Percentiles rank a stretch among this genome's conserved stretches.
Evolutionary conservation across 2,329 filamentous ascomycete genomes (phyloP).

Genomic region (Myotisia sp.): DNA sequence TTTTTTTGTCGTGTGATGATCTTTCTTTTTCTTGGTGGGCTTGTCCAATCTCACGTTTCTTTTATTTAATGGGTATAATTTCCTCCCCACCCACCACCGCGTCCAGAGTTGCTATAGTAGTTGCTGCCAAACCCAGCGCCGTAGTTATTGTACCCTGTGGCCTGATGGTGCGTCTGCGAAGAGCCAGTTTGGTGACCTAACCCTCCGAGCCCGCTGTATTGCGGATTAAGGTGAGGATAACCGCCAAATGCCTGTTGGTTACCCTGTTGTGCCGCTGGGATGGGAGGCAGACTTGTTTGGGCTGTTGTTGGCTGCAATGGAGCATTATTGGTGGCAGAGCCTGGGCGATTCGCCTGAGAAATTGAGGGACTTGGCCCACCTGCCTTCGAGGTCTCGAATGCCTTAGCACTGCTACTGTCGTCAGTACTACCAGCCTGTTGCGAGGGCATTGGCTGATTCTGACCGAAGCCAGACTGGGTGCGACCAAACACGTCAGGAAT

Average conservation of each 20-base stretch:
- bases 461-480: conserved; percentile 42
- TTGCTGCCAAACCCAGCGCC: conserved; percentile 27
- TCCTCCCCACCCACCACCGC: conserved; percentile 32
- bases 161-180: conserved; percentile 28
- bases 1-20: conserved; percentile 1
- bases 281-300: conserved; percentile 40
- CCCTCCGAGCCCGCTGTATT: conserved; percentile 34
- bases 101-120: conserved; percentile 31
- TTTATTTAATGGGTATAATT: conserved; percentile 33
- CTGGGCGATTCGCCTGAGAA: conserved; percentile 48
- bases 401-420: conserved; percentile 37
- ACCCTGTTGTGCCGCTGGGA: conserved; percentile 37
- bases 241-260: conserved; percentile 43
- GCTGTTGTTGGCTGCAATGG: conserved; percentile 34
- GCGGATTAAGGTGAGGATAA: conserved; percentile 42
- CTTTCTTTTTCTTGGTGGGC: background rate
- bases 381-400: conserved; percentile 43
- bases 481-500: conserved; percentile 48
- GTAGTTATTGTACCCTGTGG: conserved; percentile 30
- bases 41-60: no score
- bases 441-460: conserved; percentile 39
- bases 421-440: conserved; percentile 36
- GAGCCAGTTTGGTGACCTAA: conserved; percentile 27
- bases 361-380: conserved; percentile 47
- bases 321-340: conserved; percentile 47